Conservation (phyloP, 176 grass and related monocot genomes). For the Themeda triandra region DNA sequence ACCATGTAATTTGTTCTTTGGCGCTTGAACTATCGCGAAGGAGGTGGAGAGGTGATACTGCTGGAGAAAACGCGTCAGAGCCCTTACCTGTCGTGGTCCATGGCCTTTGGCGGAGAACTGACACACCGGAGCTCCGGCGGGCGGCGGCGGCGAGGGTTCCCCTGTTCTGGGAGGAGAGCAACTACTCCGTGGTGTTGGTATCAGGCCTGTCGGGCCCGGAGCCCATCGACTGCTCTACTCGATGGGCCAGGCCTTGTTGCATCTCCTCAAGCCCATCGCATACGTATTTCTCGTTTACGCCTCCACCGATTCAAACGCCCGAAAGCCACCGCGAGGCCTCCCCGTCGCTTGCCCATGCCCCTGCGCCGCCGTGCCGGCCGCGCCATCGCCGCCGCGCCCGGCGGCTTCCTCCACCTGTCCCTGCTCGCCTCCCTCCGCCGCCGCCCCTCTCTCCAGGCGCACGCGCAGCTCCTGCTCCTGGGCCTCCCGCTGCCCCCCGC, state of each 20-base stretch:
- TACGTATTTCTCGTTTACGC: neutral
- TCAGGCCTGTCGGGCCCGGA: neutral
- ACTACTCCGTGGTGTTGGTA: neutral
- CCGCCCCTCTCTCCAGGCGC: conserved; percentile 35
- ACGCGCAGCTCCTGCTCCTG: conserved; percentile 50
- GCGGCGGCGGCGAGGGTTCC: conserved; percentile 32
- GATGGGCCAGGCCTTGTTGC: neutral
- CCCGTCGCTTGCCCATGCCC: conserved; percentile 7
- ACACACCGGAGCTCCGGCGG: conserved; percentile 17
- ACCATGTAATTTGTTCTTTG: neutral
- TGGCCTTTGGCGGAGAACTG: neutral
- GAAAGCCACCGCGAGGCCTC: neutral
- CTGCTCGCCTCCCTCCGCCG: conserved; percentile 34
- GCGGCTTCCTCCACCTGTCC: conserved; percentile 51
- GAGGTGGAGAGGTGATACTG: neutral
- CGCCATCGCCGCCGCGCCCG: conserved; percentile 2
- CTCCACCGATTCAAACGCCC: neutral
- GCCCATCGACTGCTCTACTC: neutral
- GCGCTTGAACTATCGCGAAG: neutral
- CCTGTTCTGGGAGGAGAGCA: neutral
- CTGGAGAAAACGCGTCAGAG: neutral
- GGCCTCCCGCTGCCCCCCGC: conserved; percentile 42
- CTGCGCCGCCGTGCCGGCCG: conserved; percentile 31
- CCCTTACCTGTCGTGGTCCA: conserved; percentile 42
- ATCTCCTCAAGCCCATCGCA: neutral